Conservation (phyloP, 1,284 basidiomycete genomes). For the Austroboletus niveus region DNA sequence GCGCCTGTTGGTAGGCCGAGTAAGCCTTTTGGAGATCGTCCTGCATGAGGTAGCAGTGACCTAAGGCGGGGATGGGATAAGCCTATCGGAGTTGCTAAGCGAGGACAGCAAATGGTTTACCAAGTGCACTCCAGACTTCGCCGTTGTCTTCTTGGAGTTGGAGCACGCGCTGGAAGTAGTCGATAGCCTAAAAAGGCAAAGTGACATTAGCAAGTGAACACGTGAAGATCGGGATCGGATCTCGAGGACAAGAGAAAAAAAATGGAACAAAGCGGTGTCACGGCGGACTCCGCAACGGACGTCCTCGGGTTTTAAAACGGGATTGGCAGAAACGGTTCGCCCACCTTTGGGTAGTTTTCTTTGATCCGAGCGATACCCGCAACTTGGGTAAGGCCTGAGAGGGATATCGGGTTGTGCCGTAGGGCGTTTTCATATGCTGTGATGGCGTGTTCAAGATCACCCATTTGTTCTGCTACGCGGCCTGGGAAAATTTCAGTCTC, state of each 20-base stretch:
- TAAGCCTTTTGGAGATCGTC: slow-evolving; percentile 99
- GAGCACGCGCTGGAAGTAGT: slow-evolving; percentile 91
- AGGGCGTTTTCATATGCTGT: slow-evolving; percentile 90
- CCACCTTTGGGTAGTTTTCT: slow-evolving; percentile 82
- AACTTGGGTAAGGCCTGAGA: slow-evolving; percentile 86
- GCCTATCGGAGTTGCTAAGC: slow-evolving; percentile 10
- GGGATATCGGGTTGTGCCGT: slow-evolving; percentile 87
- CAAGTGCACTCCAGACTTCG: slow-evolving; percentile 92
- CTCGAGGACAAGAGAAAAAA: slow-evolving; percentile 23
- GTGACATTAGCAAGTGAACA: slow-evolving; percentile 33
- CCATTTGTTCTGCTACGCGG: slow-evolving; percentile 88
- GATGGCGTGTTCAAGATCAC: slow-evolving; percentile 85
- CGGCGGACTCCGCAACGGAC: slow-evolving; percentile 40
- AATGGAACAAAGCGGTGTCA: slow-evolving; percentile 28
- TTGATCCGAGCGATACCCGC: slow-evolving; percentile 89
- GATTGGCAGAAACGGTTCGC: slow-evolving; percentile 31
- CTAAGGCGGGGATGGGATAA: slow-evolving; percentile 39
- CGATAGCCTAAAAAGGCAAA: slow-evolving; percentile 71
- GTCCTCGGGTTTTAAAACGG: slow-evolving; percentile 35
- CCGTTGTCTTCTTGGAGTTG: slow-evolving; percentile 89
- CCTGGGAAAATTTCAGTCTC: slow-evolving; percentile 47
- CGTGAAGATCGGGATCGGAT: slow-evolving; percentile 40
- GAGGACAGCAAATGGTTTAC: slow-evolving; percentile 42
- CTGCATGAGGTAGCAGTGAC: slow-evolving; percentile 98
- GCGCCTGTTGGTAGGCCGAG: slow-evolving; percentile 96